A percentile compares a stretch with the other conserved stretches of the same genome.
Conservation (phyloP, 2,329 filamentous ascomycete genomes). For the Sporothrix variecibatus region DNA sequence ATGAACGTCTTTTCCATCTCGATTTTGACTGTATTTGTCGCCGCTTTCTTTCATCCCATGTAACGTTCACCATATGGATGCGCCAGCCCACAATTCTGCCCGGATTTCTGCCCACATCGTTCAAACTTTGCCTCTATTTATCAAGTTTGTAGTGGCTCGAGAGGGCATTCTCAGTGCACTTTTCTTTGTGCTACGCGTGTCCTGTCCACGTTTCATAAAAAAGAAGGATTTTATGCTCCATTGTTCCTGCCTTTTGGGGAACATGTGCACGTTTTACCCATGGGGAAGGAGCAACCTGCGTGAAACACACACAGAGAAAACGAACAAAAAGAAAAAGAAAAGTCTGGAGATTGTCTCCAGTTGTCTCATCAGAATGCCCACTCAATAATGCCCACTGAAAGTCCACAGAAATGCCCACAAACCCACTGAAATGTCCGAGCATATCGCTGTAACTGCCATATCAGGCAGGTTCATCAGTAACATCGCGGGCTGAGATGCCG, state of each 20-base stretch:
- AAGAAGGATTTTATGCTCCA: neutral
- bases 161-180: neutral
- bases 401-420: neutral
- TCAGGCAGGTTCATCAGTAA: neutral
- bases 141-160: constrained; percentile 1
- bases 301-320: neutral
- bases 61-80: neutral
- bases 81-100: neutral
- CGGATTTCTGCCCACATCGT: neutral
- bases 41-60: neutral
- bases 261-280: neutral
- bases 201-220: neutral
- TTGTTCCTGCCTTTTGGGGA: neutral
- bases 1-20: too few relatives aligned
- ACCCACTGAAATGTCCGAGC: neutral
- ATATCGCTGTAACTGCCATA: neutral
- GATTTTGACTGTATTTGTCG: neutral
- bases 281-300: neutral
- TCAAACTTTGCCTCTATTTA: neutral
- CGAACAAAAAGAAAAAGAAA: neutral
- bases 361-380: neutral
- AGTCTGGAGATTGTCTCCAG: neutral
- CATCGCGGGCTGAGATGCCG: neutral
- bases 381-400: neutral
- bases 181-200: neutral